phyloP scores from a whole-genome alignment of 2,329 filamentous ascomycete genomes.

The Calonectria pseudoturangicola region DNA sequence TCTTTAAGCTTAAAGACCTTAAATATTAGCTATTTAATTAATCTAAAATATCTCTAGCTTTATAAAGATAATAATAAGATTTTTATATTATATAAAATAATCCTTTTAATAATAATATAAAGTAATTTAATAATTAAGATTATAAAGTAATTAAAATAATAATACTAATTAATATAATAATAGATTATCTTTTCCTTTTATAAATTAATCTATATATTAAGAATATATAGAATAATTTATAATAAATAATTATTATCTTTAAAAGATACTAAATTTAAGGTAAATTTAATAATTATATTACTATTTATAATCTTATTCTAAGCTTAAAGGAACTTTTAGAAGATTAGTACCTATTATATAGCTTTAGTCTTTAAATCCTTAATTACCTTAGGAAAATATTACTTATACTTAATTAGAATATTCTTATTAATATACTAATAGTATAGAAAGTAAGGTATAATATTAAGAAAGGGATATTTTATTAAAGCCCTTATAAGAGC shows the following conservation, averaged over 20 bases:
- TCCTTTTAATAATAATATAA: background rate
- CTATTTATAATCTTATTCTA: background rate
- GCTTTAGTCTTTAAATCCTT: background rate
- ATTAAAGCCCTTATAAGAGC: background rate
- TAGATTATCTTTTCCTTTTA: slow-evolving; percentile 4
- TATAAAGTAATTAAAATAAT: background rate
- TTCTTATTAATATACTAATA: slow-evolving; percentile 15
- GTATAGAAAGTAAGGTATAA: background rate
- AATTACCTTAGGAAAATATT: background rate
- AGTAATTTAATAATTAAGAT: background rate
- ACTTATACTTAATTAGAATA: background rate
- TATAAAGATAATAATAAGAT: background rate
- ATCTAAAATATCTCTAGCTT: background rate
- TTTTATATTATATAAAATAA: background rate
- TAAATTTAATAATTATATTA: background rate
- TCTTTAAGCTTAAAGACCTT: background rate
- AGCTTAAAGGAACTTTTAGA: background rate
- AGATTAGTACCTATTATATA: background rate
- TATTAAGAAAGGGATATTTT: background rate
- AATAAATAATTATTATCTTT: background rate
- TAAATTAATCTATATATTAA: background rate
- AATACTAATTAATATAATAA: background rate
- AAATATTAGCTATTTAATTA: background rate
- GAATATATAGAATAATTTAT: background rate
- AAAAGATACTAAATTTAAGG: background rate